A percentile compares a stretch with the other conserved stretches of the same genome.
Evolutionary conservation across 495 filamentous ascomycete genomes (phyloP).

Genomic region (Penicillium pulvis): DNA sequence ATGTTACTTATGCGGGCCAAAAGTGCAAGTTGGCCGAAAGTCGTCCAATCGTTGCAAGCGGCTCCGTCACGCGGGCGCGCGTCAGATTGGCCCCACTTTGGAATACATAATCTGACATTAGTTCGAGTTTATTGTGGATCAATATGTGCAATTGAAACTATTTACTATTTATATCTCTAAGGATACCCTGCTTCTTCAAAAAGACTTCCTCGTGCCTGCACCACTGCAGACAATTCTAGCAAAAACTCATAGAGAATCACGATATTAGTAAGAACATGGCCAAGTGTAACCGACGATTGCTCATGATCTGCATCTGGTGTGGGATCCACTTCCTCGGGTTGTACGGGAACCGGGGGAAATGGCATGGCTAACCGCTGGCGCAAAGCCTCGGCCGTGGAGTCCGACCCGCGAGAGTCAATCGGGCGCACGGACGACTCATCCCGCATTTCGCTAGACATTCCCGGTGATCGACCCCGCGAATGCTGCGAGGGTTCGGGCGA

Average conservation of each 20-base stretch:
- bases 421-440: constrained; percentile 27
- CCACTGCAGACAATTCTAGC: constrained; percentile 81
- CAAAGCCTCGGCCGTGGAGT: constrained; percentile 36
- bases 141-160: background rate
- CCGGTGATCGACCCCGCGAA: constrained; percentile 28
- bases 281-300: constrained; percentile 59
- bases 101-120: background rate
- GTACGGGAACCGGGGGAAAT: constrained; percentile 26
- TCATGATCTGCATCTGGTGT: constrained; percentile 34
- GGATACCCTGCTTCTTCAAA: constrained; percentile 79
- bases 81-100: constrained; percentile 5
- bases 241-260: constrained; percentile 73
- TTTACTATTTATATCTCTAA: background rate
- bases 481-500: constrained; percentile 55
- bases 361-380: constrained; percentile 42
- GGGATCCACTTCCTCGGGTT: constrained; percentile 18
- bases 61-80: constrained; percentile 23
- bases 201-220: constrained; percentile 81
- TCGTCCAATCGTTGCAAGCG: constrained; percentile 27
- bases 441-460: constrained; percentile 20
- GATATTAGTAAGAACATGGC: constrained; percentile 78
- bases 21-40: constrained; percentile 7
- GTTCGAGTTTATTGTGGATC: background rate
- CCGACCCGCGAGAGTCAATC: constrained; percentile 31
- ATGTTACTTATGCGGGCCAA: too few relatives aligned